Percentiles rank a stretch among this genome's conserved stretches.
These are phyloP conservation scores for Aureoboletus auriporus DNA, from an alignment of 768 basidiomycete species.

Conservation along the genomic window DNA sequence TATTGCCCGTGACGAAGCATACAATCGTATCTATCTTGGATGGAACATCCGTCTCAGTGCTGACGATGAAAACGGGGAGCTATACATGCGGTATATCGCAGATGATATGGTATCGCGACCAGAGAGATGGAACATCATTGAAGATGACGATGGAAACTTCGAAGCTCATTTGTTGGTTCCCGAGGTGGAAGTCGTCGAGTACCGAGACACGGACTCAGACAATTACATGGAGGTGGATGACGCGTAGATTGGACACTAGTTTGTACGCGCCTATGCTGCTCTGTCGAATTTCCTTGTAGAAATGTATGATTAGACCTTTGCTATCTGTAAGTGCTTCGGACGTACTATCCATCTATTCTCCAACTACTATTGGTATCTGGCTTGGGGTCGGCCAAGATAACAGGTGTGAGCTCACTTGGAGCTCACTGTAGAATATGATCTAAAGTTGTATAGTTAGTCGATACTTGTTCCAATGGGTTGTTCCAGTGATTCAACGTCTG, in stretches of 20 bases:
- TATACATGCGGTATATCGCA: conserved; percentile 38
- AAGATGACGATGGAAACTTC: conserved; percentile 36
- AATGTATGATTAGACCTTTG: too few species aligned
- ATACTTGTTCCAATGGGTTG: too few species aligned
- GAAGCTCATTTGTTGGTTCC: conserved; percentile 41
- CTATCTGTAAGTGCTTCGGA: too few species aligned
- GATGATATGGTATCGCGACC: conserved; percentile 38
- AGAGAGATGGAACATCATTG: conserved; percentile 41
- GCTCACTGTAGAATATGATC: too few species aligned
- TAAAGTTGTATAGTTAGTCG: too few species aligned
- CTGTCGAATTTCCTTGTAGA: too few species aligned
- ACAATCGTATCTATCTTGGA: conserved; percentile 55
- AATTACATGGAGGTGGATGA: conserved; percentile 31
- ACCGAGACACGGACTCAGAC: conserved; percentile 38
- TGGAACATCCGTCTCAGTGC: conserved; percentile 58
- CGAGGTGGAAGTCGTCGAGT: conserved; percentile 32
- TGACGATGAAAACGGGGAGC: conserved; percentile 38
- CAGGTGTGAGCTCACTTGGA: too few species aligned
- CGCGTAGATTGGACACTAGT: conserved; percentile 5
- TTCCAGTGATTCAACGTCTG: too few species aligned
- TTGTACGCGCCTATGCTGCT: too few species aligned
- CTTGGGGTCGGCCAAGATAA: too few species aligned
- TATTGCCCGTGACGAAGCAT: conserved; percentile 38
- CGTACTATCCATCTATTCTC: too few species aligned
- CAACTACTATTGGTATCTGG: too few species aligned